Percentiles rank a stretch among this genome's conserved stretches.
Conservation (phyloP, 257 asterid genomes). For the Avicennia marina region DNA sequence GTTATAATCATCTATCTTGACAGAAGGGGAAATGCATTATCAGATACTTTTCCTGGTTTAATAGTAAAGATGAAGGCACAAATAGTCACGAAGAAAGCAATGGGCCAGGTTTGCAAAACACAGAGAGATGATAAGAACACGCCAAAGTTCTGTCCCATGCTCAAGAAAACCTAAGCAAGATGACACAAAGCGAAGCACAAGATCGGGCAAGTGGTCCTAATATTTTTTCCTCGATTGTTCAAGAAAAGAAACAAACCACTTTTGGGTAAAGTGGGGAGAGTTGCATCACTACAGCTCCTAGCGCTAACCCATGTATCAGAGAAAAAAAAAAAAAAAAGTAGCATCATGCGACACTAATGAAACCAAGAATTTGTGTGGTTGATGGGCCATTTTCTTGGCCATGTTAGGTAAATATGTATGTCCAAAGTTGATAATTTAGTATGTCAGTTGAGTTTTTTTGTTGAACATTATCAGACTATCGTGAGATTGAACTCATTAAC, state of each 20-base stretch:
- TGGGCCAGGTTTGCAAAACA: not conserved
- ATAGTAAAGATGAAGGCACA: not conserved
- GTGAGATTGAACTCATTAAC: too few species aligned
- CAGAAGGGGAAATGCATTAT: too few species aligned
- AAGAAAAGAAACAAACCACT: slow-evolving; percentile 8
- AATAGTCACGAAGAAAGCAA: not conserved
- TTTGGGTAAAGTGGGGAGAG: slow-evolving; percentile 6
- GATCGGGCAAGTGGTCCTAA: slow-evolving; percentile 13
- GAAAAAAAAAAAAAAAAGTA: too few species aligned
- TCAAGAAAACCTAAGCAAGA: not conserved
- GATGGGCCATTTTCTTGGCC: slow-evolving; percentile 9
- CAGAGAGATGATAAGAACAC: not conserved
- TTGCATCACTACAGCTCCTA: slow-evolving; percentile 4
- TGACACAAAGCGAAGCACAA: not conserved
- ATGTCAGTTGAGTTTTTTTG: too few species aligned
- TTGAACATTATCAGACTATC: too few species aligned
- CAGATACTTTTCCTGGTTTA: too few species aligned
- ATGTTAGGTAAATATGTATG: too few species aligned
- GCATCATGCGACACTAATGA: not conserved
- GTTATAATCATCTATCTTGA: too few species aligned
- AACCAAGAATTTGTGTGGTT: not conserved
- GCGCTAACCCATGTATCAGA: not conserved
- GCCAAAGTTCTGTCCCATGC: slow-evolving; percentile 18
- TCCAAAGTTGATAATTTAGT: too few species aligned
- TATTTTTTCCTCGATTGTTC: not conserved